Base-by-base conservation (phyloP, 352 stramenopile genomes). In the Phytophthora macrochlamydospora region DNA sequence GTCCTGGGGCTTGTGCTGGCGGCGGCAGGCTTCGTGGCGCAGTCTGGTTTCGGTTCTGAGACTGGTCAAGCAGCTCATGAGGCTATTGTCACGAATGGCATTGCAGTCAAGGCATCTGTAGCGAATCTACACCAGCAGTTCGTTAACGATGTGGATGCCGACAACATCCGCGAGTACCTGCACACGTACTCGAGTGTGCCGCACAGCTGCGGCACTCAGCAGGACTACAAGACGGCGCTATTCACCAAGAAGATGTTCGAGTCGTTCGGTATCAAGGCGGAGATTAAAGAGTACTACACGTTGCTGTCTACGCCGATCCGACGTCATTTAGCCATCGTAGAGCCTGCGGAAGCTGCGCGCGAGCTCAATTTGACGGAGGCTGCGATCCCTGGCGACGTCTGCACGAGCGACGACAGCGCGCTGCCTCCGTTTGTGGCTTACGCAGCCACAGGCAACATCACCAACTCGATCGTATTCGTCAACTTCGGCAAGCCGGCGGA, bases 401-500 rank as follows among this genome's bases (percentile, higher is more conserved):
- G 94, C 49, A 83, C 71, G 45, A 91, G 57, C 59, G 78, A 64
- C 57, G 61, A 71, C 57, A 73, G 80, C 42, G 88, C 76, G 57
- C 71, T 84, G 61, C 90, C 77, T 59, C 81, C 89, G 8, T 98
- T 91, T 65, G 65, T 96, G 51, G 90, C 84, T 6, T 98, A 97
- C 72, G 79, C 84, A 2, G 85, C 85, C 1, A 83, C 82, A 2
- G 92, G 91, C 4, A 83, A 92, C 59, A 75, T 95, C 37, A 87
- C 75, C n/a, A 75, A 71, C 5, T 65, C 84, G 0, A 64, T 95
- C 0, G 88, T 98, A 53, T 98, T 97, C 67, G 91, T 87, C 24
- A 97, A 98, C 69, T 94, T 94, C 59, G 92, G 86, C 0, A 63
- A 73, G n/a, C 91, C 78, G 2, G 56, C 67, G 44, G 92, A 98